phyloP scores from a whole-genome alignment of 805 yeast genomes.

The Zygoascus tannicola region DNA sequence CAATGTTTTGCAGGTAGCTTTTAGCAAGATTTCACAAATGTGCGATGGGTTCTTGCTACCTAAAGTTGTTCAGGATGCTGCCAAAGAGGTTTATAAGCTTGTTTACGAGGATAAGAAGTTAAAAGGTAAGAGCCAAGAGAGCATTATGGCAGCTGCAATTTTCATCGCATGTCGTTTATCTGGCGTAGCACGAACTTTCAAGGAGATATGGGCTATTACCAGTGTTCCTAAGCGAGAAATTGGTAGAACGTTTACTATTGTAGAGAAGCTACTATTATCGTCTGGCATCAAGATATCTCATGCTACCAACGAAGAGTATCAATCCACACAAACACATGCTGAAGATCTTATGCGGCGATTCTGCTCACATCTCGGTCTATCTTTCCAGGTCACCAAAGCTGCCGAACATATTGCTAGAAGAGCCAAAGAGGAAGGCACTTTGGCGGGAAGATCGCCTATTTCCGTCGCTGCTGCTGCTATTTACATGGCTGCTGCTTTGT shows the following conservation, averaged over 20 bases:
- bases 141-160: slow-evolving; percentile 94
- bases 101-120: slow-evolving; percentile 80
- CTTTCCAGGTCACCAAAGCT: slow-evolving; percentile 76
- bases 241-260: slow-evolving; percentile 80
- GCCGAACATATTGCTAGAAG: slow-evolving; percentile 88
- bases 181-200: slow-evolving; percentile 86
- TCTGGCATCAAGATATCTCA: slow-evolving; percentile 31
- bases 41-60: slow-evolving; percentile 96
- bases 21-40: slow-evolving; percentile 84
- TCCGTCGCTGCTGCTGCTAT: slow-evolving; percentile 97
- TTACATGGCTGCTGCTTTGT: slow-evolving; percentile 86
- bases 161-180: slow-evolving; percentile 92
- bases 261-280: slow-evolving; percentile 51
- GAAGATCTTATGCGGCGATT: slow-evolving; percentile 92
- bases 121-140: slow-evolving; percentile 85
- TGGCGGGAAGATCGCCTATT: slow-evolving; percentile 94
- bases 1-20: slow-evolving; percentile 79
- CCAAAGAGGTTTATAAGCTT: slow-evolving; percentile 88
- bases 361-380: slow-evolving; percentile 88
- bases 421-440: slow-evolving; percentile 83
- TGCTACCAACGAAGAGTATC: slow-evolving; percentile 35
- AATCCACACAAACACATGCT: slow-evolving; percentile 80
- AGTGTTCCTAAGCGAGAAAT: slow-evolving; percentile 91
- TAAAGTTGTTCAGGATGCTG: slow-evolving; percentile 92
- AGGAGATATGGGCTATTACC: slow-evolving; percentile 91